These are phyloP conservation scores for Eutrema heterophyllum DNA, from an alignment of 345 rosid genomes.

Conservation along the genomic window DNA sequence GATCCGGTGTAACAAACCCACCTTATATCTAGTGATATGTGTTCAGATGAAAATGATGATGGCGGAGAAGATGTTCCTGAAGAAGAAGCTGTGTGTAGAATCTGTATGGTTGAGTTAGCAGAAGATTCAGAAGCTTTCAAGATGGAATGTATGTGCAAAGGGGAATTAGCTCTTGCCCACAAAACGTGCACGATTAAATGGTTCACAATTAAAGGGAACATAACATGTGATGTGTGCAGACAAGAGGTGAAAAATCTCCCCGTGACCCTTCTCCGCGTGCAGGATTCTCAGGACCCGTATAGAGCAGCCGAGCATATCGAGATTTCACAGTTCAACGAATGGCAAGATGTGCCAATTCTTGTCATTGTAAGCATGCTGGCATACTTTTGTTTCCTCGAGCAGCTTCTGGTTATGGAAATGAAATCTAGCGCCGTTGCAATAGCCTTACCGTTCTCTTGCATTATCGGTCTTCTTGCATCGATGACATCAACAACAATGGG, in stretches of 20 bases:
- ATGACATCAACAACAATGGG: conserved; percentile 88
- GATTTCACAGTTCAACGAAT: conserved; percentile 49
- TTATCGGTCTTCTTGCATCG: conserved; percentile 70
- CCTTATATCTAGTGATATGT: conserved; percentile 25
- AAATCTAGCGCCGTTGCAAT: conserved; percentile 70
- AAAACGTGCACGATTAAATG: conserved; percentile 80
- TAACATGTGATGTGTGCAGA: conserved; percentile 88
- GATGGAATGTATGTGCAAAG: conserved; percentile 98
- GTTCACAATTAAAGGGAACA: conserved; percentile 95
- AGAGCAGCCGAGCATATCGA: conserved; percentile 31
- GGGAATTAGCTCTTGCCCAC: conserved; percentile 85
- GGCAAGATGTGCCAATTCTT: conserved; percentile 88
- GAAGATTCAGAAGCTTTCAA: conserved; percentile 81
- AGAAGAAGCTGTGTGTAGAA: conserved; percentile 93
- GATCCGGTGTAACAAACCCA: conserved; percentile 5
- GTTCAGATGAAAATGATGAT: conserved; percentile 54
- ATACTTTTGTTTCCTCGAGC: conserved; percentile 65
- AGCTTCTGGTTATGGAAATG: conserved; percentile 54
- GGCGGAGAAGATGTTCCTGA: conserved; percentile 72
- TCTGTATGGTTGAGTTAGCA: conserved; percentile 81
- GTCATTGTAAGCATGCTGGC: conserved; percentile 68
- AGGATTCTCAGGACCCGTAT: conserved; percentile 43
- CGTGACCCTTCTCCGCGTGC: conserved; percentile 79
- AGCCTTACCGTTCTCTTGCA: conserved; percentile 83
- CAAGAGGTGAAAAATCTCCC: conserved; percentile 83